Evolutionary conservation across 352 stramenopile genomes (phyloP), one percentile per base, ranked within the genome.

Genomic region (Globisporangium alternatum): DNA sequence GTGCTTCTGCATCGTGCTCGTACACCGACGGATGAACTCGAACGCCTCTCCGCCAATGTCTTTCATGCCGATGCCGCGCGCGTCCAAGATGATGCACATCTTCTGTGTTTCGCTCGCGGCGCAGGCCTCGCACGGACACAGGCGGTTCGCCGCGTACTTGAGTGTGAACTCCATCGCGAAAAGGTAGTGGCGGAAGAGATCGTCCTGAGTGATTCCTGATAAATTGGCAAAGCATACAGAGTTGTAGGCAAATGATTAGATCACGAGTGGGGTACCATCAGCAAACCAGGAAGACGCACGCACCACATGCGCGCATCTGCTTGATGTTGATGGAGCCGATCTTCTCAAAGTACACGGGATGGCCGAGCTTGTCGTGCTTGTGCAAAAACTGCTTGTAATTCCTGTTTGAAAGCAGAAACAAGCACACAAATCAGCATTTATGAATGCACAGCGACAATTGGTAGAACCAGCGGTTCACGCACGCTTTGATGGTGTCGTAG

Each of bases 131-230:
- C 85, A 94, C 15, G 56, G 28, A 58, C 86, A 95, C 30, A 75
- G 57, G 51, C 80, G 63, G 22, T 83, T 76, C 9, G 84, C 81
- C 15, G 80, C 81, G 56, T 90, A 92, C 69, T 88, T 91, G 56
- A 95, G 59, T 7, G 81, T 83, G 64, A 93, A 95, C 74, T 96
- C 86, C 73, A 92, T 93, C 22, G 79, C 68, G 56, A 93, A 93
- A 59, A 93, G 74, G 70, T 93, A 95, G 60, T 96, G 84, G n/a
- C 68, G 72, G 53, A 95, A 88, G 4, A 96, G 70, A 31, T 86
- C 78, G n/a, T 93, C 82, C 37, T 77, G 72, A 0, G 72, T 75
- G 48, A 95, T 68, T 41, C 82, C 81, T 62, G 35, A 41, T 9
- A 47, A 35, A 33, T 37, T 25, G 17, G 17, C n/a, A 37, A 33